These are phyloP conservation scores for Globisporangium carolinianum DNA, from an alignment of 352 stramenopile genomes.

Conservation along the genomic window DNA sequence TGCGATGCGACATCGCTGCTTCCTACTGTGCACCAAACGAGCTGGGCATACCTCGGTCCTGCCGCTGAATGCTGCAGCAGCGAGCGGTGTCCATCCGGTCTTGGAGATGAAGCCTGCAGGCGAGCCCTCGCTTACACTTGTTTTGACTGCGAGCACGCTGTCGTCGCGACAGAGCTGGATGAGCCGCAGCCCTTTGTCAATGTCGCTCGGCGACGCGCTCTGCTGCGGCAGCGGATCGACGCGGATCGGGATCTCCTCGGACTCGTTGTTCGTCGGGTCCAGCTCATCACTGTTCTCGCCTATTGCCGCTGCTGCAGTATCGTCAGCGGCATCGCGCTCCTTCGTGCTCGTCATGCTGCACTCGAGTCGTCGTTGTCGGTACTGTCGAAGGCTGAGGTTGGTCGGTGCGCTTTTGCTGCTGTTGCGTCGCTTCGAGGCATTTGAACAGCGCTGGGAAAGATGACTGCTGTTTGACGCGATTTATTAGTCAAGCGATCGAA, in stretches of 20 bases:
- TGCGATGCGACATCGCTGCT: too few species aligned
- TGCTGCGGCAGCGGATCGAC: slow-evolving; percentile 53
- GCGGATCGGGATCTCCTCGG: slow-evolving; percentile 46
- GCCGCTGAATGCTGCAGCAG: slow-evolving; percentile 56
- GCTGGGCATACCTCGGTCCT: slow-evolving; percentile 39
- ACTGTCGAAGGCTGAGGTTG: background rate
- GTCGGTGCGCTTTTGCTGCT: too few species aligned
- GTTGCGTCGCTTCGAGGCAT: slow-evolving; percentile 1
- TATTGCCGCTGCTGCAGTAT: background rate
- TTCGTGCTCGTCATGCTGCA: slow-evolving; percentile 4
- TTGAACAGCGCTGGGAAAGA: too few species aligned
- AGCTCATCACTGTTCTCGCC: slow-evolving; percentile 13
- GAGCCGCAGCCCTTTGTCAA: slow-evolving; percentile 46
- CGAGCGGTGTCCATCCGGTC: slow-evolving; percentile 65
- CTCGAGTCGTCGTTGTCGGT: background rate
- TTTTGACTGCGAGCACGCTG: slow-evolving; percentile 25
- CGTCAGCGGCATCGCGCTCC: slow-evolving; percentile 1
- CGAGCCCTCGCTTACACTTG: slow-evolving; percentile 36
- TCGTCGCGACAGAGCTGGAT: slow-evolving; percentile 58
- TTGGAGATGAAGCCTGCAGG: slow-evolving; percentile 68
- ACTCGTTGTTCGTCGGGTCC: slow-evolving; percentile 12
- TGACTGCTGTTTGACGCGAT: too few species aligned
- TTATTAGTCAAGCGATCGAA: too few species aligned
- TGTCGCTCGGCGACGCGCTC: slow-evolving; percentile 37
- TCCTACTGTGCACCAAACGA: too few species aligned